phyloP scores from a whole-genome alignment of 163 green algal genomes.

The Scenedesmus sp. region DNA sequence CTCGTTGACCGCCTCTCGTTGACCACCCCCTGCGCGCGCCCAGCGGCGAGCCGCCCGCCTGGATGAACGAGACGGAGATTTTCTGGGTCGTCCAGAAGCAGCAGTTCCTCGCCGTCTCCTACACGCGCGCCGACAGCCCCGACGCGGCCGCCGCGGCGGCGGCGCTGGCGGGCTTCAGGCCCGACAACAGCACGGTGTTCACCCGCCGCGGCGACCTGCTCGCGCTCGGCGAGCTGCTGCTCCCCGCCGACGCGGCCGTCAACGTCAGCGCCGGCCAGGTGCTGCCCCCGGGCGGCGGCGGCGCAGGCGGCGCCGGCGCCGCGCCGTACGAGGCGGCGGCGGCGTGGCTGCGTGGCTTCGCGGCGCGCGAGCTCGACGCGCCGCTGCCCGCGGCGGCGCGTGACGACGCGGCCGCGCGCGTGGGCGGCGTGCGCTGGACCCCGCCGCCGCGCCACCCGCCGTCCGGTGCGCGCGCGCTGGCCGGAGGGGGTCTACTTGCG shows the following conservation, averaged over 20 bases:
- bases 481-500: neutral
- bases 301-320: neutral
- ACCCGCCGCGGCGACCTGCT: constrained; percentile 32
- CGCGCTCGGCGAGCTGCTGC: constrained; percentile 24
- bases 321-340: neutral
- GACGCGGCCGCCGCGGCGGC: neutral
- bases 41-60: neutral
- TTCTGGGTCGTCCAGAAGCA: constrained; percentile 44
- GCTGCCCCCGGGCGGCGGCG: neutral
- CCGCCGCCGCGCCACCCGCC: neutral
- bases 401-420: neutral
- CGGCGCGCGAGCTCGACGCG: constrained; percentile 4
- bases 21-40: neutral
- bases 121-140: constrained; percentile 47
- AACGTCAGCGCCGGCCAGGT: constrained; percentile 8
- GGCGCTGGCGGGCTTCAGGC: constrained; percentile 29
- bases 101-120: constrained; percentile 62
- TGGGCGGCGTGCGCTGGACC: constrained; percentile 9
- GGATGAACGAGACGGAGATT: neutral
- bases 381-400: neutral
- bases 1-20: no score
- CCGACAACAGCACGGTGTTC: constrained; percentile 57
- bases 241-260: constrained; percentile 23
- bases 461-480: neutral
- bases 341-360: constrained; percentile 26